These are phyloP conservation scores for Colletotrichum sidae DNA, from an alignment of 2,329 filamentous ascomycete genomes.

Conservation along the genomic window DNA sequence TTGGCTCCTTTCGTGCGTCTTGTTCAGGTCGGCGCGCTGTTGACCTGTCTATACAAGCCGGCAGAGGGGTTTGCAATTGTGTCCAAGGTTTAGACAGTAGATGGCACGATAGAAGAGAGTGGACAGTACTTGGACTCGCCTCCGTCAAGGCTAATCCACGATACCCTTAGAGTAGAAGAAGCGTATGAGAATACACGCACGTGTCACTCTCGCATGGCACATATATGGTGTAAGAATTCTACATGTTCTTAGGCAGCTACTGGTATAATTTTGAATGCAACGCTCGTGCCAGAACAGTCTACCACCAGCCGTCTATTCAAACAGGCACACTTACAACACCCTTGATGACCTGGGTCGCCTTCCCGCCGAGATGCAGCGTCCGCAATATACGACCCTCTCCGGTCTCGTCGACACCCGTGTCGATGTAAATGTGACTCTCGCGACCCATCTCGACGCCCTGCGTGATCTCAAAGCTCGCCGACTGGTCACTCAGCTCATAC, in stretches of 20 bases:
- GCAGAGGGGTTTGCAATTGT: slow-evolving; percentile 17
- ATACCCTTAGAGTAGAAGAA: no score
- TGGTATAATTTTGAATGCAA: no score
- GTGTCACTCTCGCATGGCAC: no score
- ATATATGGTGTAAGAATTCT: no score
- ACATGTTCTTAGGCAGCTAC: no score
- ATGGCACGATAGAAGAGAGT: no score
- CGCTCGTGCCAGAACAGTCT: no score
- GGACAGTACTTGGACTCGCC: no score
- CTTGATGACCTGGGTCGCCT: slow-evolving; percentile 32
- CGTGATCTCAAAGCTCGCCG: slow-evolving; percentile 33
- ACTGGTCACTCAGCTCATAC: slow-evolving; percentile 46
- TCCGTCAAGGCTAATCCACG: no score
- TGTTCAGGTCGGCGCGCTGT: background rate
- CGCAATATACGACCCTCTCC: slow-evolving; percentile 11
- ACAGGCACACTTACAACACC: slow-evolving; percentile 19
- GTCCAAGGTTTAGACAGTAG: slow-evolving; percentile 1
- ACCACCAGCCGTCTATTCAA: background rate
- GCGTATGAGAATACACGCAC: no score
- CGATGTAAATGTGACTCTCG: slow-evolving; percentile 30
- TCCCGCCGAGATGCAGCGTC: slow-evolving; percentile 31
- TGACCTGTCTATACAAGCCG: slow-evolving; percentile 12
- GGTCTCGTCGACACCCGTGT: background rate
- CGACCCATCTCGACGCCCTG: slow-evolving; percentile 38
- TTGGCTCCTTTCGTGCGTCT: slow-evolving; percentile 9